These are phyloP conservation scores for Calonectria montana DNA, from an alignment of 2,329 filamentous ascomycete genomes.

Conservation along the genomic window DNA sequence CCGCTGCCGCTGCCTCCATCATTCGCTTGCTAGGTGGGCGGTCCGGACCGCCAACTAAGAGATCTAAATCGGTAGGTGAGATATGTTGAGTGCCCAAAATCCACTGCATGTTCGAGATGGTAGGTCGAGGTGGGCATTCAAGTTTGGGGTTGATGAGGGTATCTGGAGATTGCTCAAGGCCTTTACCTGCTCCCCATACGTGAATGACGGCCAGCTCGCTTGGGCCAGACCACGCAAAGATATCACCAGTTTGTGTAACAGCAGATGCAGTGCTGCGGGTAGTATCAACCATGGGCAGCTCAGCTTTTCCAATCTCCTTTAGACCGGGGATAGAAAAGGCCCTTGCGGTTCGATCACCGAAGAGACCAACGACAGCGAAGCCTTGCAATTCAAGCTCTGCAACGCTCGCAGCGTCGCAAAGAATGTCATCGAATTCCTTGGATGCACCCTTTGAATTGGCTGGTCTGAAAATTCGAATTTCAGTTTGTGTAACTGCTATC, in stretches of 20 bases:
- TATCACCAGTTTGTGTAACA: conserved; percentile 82
- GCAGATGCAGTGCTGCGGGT: conserved; percentile 76
- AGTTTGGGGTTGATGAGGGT: conserved; percentile 82
- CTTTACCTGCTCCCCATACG: conserved; percentile 81
- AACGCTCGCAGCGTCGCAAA: conserved; percentile 85
- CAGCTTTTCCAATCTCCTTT: conserved; percentile 80
- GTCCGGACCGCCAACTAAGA: conserved; percentile 89
- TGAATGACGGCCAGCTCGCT: conserved; percentile 87
- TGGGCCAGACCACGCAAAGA: conserved; percentile 90
- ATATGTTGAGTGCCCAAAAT: conserved; percentile 94
- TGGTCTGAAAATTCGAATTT: conserved; percentile 89
- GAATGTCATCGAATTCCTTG: conserved; percentile 84
- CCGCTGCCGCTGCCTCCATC: conserved; percentile 81
- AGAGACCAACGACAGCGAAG: conserved; percentile 83
- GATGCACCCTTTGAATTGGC: conserved; percentile 89
- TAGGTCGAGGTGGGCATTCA: conserved; percentile 81
- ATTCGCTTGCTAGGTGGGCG: conserved; percentile 90
- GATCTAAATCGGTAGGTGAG: conserved; percentile 86
- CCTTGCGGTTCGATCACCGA: conserved; percentile 82
- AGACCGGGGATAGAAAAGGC: conserved; percentile 89
- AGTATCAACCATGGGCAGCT: conserved; percentile 78
- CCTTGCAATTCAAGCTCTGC: conserved; percentile 80
- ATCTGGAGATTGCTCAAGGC: conserved; percentile 74
- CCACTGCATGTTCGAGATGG: conserved; percentile 96
- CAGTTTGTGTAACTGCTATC: conserved; percentile 70